Evolutionary conservation across 768 basidiomycete genomes (phyloP).

Genomic region (Kwoniella dendrophila): DNA sequence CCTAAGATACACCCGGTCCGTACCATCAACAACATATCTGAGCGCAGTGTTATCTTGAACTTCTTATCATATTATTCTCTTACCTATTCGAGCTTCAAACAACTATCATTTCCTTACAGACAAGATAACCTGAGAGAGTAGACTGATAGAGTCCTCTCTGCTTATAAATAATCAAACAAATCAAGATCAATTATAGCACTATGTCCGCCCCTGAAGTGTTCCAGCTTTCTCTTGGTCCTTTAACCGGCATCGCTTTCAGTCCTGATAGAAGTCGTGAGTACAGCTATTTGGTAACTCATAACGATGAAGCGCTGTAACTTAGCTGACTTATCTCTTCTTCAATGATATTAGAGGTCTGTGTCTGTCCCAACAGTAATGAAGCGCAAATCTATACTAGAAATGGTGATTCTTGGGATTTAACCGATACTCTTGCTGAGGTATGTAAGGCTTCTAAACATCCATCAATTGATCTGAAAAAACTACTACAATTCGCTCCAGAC

Average conservation of each 20-base stretch:
- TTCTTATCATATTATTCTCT: too few species aligned
- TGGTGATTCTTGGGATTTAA: slow-evolving; percentile 53
- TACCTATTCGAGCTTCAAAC: too few species aligned
- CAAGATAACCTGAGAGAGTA: too few species aligned
- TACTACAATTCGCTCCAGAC: neutral
- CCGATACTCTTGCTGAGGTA: slow-evolving; percentile 85
- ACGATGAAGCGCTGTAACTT: neutral
- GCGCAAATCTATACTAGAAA: slow-evolving; percentile 72
- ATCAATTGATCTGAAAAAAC: too few species aligned
- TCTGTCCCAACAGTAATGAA: slow-evolving; percentile 87
- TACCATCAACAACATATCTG: too few species aligned
- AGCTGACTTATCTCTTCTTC: slow-evolving; percentile 14
- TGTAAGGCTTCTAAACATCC: slow-evolving; percentile 21
- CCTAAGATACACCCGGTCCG: too few species aligned
- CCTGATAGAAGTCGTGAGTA: slow-evolving; percentile 79
- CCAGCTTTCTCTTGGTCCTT: slow-evolving; percentile 75
- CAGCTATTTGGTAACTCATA: neutral
- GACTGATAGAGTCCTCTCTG: slow-evolving; percentile 78
- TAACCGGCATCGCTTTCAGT: slow-evolving; percentile 89
- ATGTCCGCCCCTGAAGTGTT: slow-evolving; percentile 78
- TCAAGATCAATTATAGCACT: neutral
- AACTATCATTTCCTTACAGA: too few species aligned
- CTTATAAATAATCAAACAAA: neutral
- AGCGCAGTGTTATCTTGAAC: too few species aligned
- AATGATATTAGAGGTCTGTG: slow-evolving; percentile 71